phyloP scores from a whole-genome alignment of 768 basidiomycete genomes.

The Daedaleopsis nitida region DNA sequence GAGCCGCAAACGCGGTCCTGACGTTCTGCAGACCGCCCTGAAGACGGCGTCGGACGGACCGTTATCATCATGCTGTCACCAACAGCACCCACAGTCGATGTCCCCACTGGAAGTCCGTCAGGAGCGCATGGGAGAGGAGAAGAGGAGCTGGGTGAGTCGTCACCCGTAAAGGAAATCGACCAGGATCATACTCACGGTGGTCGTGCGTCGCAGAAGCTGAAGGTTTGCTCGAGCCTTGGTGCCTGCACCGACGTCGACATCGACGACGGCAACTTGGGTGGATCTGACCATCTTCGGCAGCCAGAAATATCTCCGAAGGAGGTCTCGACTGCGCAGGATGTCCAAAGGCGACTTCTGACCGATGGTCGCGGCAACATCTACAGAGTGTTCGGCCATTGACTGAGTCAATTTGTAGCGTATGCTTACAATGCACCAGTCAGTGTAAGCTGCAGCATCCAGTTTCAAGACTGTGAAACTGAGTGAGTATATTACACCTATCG shows the following conservation, averaged over 20 bases:
- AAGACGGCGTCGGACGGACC: conserved; percentile 10
- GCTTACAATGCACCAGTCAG: no score
- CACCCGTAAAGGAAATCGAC: conserved; percentile 1
- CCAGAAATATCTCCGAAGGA: not conserved
- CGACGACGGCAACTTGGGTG: not conserved
- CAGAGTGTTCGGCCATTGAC: not conserved
- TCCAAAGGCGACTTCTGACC: not conserved
- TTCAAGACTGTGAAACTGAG: not conserved
- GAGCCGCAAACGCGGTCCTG: no score
- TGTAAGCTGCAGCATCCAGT: no score
- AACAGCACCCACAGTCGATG: conserved; percentile 5
- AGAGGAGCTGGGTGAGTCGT: conserved; percentile 12
- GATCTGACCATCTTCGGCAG: conserved; percentile 4
- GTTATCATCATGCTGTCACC: conserved; percentile 10
- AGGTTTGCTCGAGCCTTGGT: conserved; percentile 9
- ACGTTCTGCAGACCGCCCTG: no score
- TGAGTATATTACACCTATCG: no score
- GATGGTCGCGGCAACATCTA: not conserved
- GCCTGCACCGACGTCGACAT: conserved; percentile 19
- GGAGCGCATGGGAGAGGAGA: conserved; percentile 13
- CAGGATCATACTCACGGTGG: conserved; percentile 14
- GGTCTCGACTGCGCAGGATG: not conserved
- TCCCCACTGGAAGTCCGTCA: conserved; percentile 3
- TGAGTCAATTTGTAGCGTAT: no score
- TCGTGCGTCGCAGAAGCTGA: conserved; percentile 5